Evolutionary conservation across 495 filamentous ascomycete species (phyloP).

Genomic region (Penicillium soppii): DNA sequence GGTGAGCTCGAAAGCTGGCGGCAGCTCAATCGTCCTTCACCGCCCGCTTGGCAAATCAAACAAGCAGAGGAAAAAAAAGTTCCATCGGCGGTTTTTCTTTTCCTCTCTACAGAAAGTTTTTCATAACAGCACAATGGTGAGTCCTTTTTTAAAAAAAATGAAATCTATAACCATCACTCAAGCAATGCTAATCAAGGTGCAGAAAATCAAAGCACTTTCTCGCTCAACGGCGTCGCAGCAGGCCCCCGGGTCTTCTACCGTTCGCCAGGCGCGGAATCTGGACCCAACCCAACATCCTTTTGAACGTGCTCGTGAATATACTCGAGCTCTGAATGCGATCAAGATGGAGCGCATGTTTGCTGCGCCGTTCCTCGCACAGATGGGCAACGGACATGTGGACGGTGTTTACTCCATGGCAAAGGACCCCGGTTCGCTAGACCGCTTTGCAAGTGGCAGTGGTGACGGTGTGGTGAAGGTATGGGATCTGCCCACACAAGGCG

Average conservation of each 20-base stretch:
- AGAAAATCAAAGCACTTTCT: slow-evolving; percentile 94
- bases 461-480: slow-evolving; percentile 93
- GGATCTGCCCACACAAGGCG: slow-evolving; percentile 76
- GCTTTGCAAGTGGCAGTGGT: slow-evolving; percentile 76
- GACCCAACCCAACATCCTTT: slow-evolving; percentile 94
- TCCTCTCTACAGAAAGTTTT: slow-evolving; percentile 10
- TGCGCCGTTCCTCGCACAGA: slow-evolving; percentile 82
- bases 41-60: slow-evolving; percentile 35
- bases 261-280: slow-evolving; percentile 78
- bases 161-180: too few species aligned
- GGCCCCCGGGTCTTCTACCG: slow-evolving; percentile 71
- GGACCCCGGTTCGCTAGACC: slow-evolving; percentile 64
- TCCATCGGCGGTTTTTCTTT: slow-evolving; percentile 17
- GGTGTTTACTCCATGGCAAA: slow-evolving; percentile 79
- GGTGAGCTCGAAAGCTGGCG: slow-evolving; percentile 36
- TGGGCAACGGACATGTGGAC: slow-evolving; percentile 91
- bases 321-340: slow-evolving; percentile 81
- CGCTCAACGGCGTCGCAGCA: slow-evolving; percentile 75
- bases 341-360: slow-evolving; percentile 97
- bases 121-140: slow-evolving; percentile 23
- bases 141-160: too few species aligned
- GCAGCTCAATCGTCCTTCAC: slow-evolving; percentile 27
- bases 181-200: slow-evolving; percentile 9
- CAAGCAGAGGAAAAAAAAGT: slow-evolving; percentile 37
- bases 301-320: slow-evolving; percentile 91